Evolutionary conservation across 305 asterid species (phyloP), one percentile per base, ranked within the genome.

Genomic region (Ajuga reptans): DNA sequence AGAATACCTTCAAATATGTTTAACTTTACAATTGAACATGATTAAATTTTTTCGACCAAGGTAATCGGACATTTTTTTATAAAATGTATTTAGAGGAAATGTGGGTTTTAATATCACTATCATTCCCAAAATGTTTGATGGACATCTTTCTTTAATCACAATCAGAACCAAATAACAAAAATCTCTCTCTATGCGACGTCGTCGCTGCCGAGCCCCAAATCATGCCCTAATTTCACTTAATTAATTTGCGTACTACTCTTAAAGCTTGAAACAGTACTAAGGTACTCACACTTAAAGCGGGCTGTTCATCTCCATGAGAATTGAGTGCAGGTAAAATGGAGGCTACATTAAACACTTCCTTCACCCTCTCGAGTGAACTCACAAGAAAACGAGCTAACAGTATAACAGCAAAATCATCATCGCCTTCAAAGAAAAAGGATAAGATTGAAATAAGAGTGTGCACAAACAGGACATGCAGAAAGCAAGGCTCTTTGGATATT

Each of bases 401-500:
- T 21, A 43, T 39, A 9, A 45, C 65, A 37, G 24, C 78, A 10
- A 66, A 50, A 79, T 45, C 80, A 21, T 58, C 78, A 3, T 31
- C 72, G 17, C 14, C 75, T 43, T 50, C 76, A 8, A 56, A 69
- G 11, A 71, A 65, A 45, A 47, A 64, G 64, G 73, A 75, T n/a
- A 73, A 68, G 62, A 73, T 83, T 10, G 95, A 84, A 66, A 75
- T 92, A 42, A 72, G 95, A 74, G 89, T 88, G 31, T 90, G 97
- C 56, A 88, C 93, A 49, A 85, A 84, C 82, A 78, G 77, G 78
- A 75, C 88, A 27, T 92, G 98, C 76, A 77, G 93, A 64, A 92
- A 76, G 81, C 96, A 90, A 66, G 98, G 98, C 1, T 90, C 95
- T 4, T 46, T 86, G n/a, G 89, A 92, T 4, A 66, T 76, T 51